Evolutionary conservation across 2,329 filamentous ascomycete genomes (phyloP), one percentile per base, ranked within the genome.

Genomic region (Seiridium cupressi): DNA sequence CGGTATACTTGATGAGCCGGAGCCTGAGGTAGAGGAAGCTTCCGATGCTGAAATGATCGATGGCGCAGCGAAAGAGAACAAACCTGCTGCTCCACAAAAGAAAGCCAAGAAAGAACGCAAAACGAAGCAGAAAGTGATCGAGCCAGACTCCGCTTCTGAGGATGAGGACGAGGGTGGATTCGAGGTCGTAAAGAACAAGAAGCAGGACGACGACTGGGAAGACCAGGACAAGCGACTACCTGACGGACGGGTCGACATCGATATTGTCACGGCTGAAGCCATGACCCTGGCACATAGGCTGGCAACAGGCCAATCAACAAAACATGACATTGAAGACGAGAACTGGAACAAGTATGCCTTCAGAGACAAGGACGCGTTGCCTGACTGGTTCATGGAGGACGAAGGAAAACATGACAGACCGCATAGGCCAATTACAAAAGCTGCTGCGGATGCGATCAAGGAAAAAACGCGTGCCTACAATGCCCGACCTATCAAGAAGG

Each of bases 181-280:
- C 61, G 87, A 92, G 69, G 80, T 87, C 18, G 86, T 89, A 32
- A 86, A 85, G 49, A 73, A 72, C 56, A 74, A 75, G 9, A 66
- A 75, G 18, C 70, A 75, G 4, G 79, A 82, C 48, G 78, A 79
- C 4, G 79, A 85, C 61, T 92, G 89, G 89, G 88, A 91, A 66
- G 81, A 86, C 51, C 81, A 87, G 62, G 84, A 88, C 57, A 86
- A 85, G 62, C 82, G 84, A 57, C 82, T 79, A 63, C 81, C 86
- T 59, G 85, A 90, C 67, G 89, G 88, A 60, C 85, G 82, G 68
- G 77, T 83, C 46, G 93, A 97, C 72, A 96, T 99, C 76, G 93
- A 98, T 73, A 98, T 99, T 70, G 96, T 98, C 71, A 99, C 95
- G n/a, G 95, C 93, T 4, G 95, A 99, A 80, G 95, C 96, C 64